Conservation (phyloP, 345 rosid genomes). For the Camelina neglecta region DNA sequence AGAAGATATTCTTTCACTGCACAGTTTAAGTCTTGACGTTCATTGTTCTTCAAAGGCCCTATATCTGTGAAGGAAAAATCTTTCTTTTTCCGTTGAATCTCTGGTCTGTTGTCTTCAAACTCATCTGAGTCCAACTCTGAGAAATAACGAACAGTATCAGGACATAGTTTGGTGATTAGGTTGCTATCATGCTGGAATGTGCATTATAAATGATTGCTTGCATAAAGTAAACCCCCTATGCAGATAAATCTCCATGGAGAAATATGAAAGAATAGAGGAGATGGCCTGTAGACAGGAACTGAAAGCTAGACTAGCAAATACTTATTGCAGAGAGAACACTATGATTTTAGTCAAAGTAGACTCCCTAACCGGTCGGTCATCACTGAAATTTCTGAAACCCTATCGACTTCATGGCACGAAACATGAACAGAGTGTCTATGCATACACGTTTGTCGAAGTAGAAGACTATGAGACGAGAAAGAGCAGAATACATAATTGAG, state of each 20-base stretch:
- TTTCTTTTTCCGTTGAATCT: slow-evolving; percentile 59
- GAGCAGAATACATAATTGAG: not conserved
- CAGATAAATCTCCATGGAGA: not conserved
- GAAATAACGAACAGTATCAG: slow-evolving; percentile 33
- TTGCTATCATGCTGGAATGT: slow-evolving; percentile 6
- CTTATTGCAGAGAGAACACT: slow-evolving; percentile 21
- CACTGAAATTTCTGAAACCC: slow-evolving; percentile 7
- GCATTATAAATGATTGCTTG: slow-evolving; percentile 22
- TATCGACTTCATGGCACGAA: slow-evolving; percentile 9
- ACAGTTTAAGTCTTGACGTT: slow-evolving; percentile 88
- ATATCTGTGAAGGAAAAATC: slow-evolving; percentile 65
- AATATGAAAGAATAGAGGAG: slow-evolving; percentile 11
- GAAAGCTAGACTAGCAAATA: slow-evolving; percentile 15
- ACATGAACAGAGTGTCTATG: slow-evolving; percentile 10
- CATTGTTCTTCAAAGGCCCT: slow-evolving; percentile 84
- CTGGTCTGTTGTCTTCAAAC: slow-evolving; percentile 51
- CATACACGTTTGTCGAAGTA: slow-evolving; percentile 2
- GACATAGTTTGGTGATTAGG: slow-evolving; percentile 18
- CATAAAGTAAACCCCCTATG: slow-evolving; percentile 20
- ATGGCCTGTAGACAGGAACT: slow-evolving; percentile 16
- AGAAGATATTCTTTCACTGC: slow-evolving; percentile 96
- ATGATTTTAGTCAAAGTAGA: slow-evolving; percentile 20
- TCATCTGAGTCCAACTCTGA: slow-evolving; percentile 59
- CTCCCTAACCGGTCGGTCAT: slow-evolving; percentile 15
- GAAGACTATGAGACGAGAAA: slow-evolving; percentile 15